A percentile compares a stretch with the other conserved stretches of the same genome.
phyloP scores from a whole-genome alignment of 805 yeast species.

The Diddensiella santjacobensis region DNA sequence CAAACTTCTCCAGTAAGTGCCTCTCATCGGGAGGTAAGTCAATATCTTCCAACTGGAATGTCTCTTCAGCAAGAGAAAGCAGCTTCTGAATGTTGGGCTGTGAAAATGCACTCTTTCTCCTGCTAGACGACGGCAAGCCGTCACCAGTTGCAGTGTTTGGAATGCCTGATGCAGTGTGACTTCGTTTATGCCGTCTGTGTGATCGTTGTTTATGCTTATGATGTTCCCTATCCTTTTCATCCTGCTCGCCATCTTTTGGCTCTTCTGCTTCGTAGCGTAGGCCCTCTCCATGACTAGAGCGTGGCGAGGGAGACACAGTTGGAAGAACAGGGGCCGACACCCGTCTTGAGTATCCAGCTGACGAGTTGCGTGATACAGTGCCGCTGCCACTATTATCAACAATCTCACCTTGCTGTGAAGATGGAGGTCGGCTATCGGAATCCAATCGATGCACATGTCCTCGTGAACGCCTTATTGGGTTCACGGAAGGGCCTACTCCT shows the following conservation, averaged over 20 bases:
- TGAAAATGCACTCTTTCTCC: constrained; percentile 18
- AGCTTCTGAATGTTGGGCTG: constrained; percentile 27
- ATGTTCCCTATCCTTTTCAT: not conserved
- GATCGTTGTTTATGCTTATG: not conserved
- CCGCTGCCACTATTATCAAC: constrained; percentile 1
- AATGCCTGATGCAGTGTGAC: constrained; percentile 1
- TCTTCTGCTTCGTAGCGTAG: not conserved
- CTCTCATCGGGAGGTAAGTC: constrained; percentile 75
- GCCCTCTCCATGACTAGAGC: not conserved
- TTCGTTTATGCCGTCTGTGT: constrained; percentile 1
- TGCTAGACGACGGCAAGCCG: not conserved
- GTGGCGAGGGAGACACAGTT: not conserved
- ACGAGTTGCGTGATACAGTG: not conserved
- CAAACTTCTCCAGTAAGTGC: constrained; percentile 74
- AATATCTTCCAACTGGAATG: constrained; percentile 60
- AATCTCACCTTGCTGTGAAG: not conserved
- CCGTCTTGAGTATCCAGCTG: not conserved
- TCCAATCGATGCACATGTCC: not conserved
- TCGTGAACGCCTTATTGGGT: not conserved
- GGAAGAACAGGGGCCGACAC: constrained; percentile 4
- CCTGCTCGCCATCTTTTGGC: not conserved
- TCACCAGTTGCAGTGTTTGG: constrained; percentile 6
- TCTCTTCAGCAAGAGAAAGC: constrained; percentile 26
- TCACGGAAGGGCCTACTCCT: not conserved
- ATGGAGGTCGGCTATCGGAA: not conserved